Base-by-base conservation (phyloP, 83 land plant genomes). In the Picea abies region DNA sequence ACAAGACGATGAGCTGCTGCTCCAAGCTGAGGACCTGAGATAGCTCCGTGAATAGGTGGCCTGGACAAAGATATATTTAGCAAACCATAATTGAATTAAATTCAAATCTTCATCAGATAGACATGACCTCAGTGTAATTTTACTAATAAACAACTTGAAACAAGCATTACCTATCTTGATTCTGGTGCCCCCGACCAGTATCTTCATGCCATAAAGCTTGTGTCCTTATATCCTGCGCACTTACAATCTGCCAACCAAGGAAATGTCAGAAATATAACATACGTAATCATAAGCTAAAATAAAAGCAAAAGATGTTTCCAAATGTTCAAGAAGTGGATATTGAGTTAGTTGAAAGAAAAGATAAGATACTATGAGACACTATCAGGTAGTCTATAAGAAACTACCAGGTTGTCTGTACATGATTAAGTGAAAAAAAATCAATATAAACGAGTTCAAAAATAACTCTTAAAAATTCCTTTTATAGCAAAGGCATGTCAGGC, bases 181-280 rank as follows among this genome's bases (percentile, higher is more conserved):
- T 83, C 32, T 20, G 84, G 12, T 84, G 87, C 73, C 84, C 84
- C 39, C 90, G 84, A 15, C 96, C 90, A 80, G 66, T 83, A 65
- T 94, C 96, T 86, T 92, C 96, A 84, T 92, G 95, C 95, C 95
- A 94, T 23, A 91, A 78, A 58, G 68, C 80, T 63, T 65, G 71
- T n/a, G 89, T 83, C 84, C 88, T 91, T 61, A 94, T 10, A 80
- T 93, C 95, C 17, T 87, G 82, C 17, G 60, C 56, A 14, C 71
- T 72, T 3, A 94, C 92, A 84, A 64, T 82, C 96, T 94, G 86
- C 49, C 80, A 58, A 25, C 11, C 63, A 60, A 5, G 2, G 5
- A 5, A 26, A 60, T 25, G 29, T 44, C 19, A 35, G 14, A 76
- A 3, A 76, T 4, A 22, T 0, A 22, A 19, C 7, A 76, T 22